Base-by-base conservation (phyloP, 208 protist species). In the Trypanosomatidae sp. region DNA sequence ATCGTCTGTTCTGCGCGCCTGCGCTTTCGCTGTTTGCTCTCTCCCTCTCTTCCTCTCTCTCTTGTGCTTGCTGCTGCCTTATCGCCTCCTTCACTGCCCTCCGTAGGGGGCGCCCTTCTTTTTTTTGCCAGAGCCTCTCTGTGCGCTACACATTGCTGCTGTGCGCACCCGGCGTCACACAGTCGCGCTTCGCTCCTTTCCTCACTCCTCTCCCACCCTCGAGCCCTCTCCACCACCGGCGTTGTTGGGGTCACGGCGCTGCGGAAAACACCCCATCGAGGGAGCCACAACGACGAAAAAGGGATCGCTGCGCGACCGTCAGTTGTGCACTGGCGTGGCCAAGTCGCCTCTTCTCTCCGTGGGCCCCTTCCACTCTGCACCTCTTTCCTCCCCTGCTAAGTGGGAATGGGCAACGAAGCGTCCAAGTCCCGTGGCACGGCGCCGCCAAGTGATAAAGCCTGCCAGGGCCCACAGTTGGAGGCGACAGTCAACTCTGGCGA, bases 351-450 rank as follows among this genome's bases (percentile, higher is more conserved):
- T 1, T 25, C 46, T 0, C 64, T n/a, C 44, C 64, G n/a, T 50
- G 12, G 8, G 25, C 25, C 0, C 3, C 4, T 22, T 55, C 28
- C 12, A 43, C 13, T 25, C 5, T 44, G 17, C 15, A 12, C 7
- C 41, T 25, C 28, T 13, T 19, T 46, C 25, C 0, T 33, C 64
- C 19, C 7, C 3, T 50, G 15, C 6, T 8, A 22, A n/a, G 6
- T 25, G 19, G 69, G 3, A 9, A 74, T 67, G 69, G 69, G 55
- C 6, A 74, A 72, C 53, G 68, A 72, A 28, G 19, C 41, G 53
- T 76, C 70, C 15, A 80, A 80, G 66, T 39, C 64, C 47, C 19
- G 47, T 43, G 49, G 64, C 9, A 17, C 41, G 17, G 10, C 69
- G 39, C 52, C 47, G 46, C 12, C 44, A 13, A 56, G 46, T 49